phyloP scores from a whole-genome alignment of 441 rosid genomes.

The Euphorbia corollata region DNA sequence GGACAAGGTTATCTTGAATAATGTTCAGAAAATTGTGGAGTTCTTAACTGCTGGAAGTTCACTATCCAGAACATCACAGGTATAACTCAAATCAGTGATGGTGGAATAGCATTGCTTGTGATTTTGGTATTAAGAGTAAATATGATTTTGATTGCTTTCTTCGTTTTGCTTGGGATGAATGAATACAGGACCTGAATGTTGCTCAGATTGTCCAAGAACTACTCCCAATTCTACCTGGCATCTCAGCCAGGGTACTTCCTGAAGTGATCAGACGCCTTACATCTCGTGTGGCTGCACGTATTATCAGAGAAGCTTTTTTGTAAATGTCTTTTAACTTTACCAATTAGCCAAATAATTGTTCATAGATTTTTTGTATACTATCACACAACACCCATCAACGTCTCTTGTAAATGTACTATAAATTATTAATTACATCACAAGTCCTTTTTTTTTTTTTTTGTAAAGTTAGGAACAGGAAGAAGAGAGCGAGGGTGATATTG shows the following conservation, averaged over 20 bases:
- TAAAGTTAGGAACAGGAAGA: no score
- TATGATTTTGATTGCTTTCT: background rate
- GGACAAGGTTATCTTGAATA: conserved; percentile 61
- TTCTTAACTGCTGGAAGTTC: conserved; percentile 77
- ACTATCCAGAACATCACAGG: conserved; percentile 57
- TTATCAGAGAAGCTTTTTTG: conserved; percentile 65
- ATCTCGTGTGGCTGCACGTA: conserved; percentile 71
- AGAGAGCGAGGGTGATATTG: no score
- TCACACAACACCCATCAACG: background rate
- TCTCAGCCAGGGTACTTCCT: conserved; percentile 68
- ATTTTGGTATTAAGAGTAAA: background rate
- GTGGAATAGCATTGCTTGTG: background rate
- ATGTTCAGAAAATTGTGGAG: conserved; percentile 67
- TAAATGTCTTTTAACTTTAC: conserved; percentile 9
- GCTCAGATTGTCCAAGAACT: conserved; percentile 51
- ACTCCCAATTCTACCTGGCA: conserved; percentile 80
- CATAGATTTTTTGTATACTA: conserved; percentile 14
- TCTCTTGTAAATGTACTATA: background rate
- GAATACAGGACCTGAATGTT: conserved; percentile 47
- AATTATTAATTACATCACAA: background rate
- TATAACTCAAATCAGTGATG: conserved; percentile 18
- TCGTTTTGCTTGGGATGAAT: background rate
- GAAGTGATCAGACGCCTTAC: conserved; percentile 69
- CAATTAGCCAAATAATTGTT: conserved; percentile 18
- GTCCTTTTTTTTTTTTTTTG: no score